Base-by-base conservation (phyloP, 1,284 basidiomycete species). In the Cutaneotrichosporon mucoides region DNA sequence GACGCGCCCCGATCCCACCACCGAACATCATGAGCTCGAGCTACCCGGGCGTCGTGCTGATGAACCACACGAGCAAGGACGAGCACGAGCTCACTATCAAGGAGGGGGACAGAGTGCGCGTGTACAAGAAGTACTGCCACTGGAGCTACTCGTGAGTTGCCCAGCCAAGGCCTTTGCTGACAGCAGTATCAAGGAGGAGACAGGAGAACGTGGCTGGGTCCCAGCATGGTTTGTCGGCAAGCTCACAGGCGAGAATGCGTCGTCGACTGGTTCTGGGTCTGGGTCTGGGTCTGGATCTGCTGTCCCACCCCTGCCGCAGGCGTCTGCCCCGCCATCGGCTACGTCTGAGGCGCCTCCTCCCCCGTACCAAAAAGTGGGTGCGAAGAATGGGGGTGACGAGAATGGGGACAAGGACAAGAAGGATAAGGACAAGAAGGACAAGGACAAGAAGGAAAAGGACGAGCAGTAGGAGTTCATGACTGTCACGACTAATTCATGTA, bases 71-170 rank as follows among this genome's bases (percentile, higher is more conserved):
- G 75, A 88, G 89, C 76, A 90, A 90, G 69, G 90, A 90, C 8
- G 88, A 90, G 6, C 92, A 94, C 68, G 92, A 96, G 76, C 79
- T 97, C 65, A 86, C 88, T 66, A 79, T 98, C 44, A 82, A 82
- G 56, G 94, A 93, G 73, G 92, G 92, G 66, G 91, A 96, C 72
- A 81, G 84, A 15, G 73, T 99, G 61, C 82, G 92, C 62, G 94
- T 99, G 49, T 97, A 97, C 81, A 99, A 97, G 81, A 85, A 90
- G 69, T 98, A 97, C 76, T 96, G 96, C 67, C 91, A 95, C 80
- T 96, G 93, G 92, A 92, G 88, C 77, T 93, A 92, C 55, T 57
- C 50, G 52, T 62, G 43, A 37, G 56, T 55, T 35, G 6, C 24
- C 34, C 9, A 5, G 4, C 9, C 11, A 3, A 9, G 15, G 38